These are phyloP conservation scores for Cardamine occulta DNA, from an alignment of 345 rosid genomes.

Conservation along the genomic window DNA sequence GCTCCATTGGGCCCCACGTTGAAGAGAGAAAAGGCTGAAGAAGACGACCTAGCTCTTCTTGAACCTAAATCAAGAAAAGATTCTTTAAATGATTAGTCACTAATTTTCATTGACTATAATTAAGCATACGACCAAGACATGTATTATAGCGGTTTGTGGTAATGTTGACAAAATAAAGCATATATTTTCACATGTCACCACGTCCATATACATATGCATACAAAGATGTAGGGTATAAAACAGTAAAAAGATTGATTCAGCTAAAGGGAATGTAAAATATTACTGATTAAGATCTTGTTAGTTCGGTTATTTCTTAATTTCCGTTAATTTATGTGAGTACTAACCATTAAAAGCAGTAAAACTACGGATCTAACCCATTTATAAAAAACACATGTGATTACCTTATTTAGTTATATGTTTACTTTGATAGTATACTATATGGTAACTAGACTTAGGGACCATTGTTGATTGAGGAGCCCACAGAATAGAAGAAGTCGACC, in stretches of 20 bases:
- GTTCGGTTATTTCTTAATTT: background rate
- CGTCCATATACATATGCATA: background rate
- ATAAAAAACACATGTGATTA: background rate
- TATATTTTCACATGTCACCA: background rate
- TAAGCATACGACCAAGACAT: background rate
- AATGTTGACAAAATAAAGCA: background rate
- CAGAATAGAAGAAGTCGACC: slow-evolving; percentile 6
- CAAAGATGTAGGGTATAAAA: background rate
- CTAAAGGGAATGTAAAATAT: background rate
- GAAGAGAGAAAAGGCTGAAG: slow-evolving; percentile 26
- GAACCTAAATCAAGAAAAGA: slow-evolving; percentile 44
- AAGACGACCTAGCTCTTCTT: slow-evolving; percentile 51
- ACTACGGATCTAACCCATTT: background rate
- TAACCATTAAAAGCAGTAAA: background rate
- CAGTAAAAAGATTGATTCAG: background rate
- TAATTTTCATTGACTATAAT: background rate
- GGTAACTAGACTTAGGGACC: slow-evolving; percentile 21
- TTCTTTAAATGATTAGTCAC: background rate
- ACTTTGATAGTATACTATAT: background rate
- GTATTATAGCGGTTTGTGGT: background rate
- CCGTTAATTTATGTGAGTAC: background rate
- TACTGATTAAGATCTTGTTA: background rate
- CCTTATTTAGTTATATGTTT: background rate
- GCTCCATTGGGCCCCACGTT: slow-evolving; percentile 37
- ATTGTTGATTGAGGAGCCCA: slow-evolving; percentile 26